These are phyloP conservation scores for Nyssa sinensis DNA, from an alignment of 148 eudicot species.

Conservation along the genomic window DNA sequence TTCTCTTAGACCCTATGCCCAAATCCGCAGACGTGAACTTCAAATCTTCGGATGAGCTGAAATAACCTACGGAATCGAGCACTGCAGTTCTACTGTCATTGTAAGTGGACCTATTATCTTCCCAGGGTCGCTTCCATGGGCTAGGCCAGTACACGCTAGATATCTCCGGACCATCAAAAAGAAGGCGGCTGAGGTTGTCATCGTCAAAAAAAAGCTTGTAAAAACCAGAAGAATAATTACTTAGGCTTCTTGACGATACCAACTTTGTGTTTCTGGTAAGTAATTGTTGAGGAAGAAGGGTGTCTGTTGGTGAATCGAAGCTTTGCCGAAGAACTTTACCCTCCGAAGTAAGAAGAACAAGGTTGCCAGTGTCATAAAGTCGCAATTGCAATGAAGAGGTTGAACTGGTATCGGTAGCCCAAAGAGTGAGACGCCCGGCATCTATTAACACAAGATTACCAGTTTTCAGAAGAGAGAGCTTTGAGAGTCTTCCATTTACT, in stretches of 20 bases:
- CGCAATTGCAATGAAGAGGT: background rate
- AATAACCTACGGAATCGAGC: slow-evolving; percentile 11
- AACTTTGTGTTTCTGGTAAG: slow-evolving; percentile 18
- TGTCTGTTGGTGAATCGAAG: slow-evolving; percentile 22
- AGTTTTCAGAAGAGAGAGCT: slow-evolving; percentile 23
- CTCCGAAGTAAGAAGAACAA: background rate
- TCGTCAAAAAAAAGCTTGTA: slow-evolving; percentile 24
- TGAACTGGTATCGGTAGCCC: slow-evolving; percentile 23
- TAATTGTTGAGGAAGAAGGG: slow-evolving; percentile 35
- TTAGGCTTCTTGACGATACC: slow-evolving; percentile 22
- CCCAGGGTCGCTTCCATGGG: background rate
- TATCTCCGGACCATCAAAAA: slow-evolving; percentile 16
- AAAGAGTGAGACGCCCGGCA: slow-evolving; percentile 27
- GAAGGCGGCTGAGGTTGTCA: slow-evolving; percentile 15
- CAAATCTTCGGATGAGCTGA: slow-evolving; percentile 13
- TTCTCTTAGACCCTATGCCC: slow-evolving; percentile 14
- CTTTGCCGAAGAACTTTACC: background rate
- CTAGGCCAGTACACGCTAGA: slow-evolving; percentile 28
- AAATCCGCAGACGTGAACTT: slow-evolving; percentile 9
- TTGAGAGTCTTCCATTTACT: slow-evolving; percentile 33
- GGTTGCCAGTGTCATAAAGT: slow-evolving; percentile 1
- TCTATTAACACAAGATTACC: slow-evolving; percentile 34
- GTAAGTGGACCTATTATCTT: slow-evolving; percentile 2
- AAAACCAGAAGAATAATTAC: slow-evolving; percentile 20
- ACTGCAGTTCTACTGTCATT: slow-evolving; percentile 15